Evolutionary conservation across 176 grass and related monocot genomes (phyloP).

Genomic region (Oryza glaberrima): DNA sequence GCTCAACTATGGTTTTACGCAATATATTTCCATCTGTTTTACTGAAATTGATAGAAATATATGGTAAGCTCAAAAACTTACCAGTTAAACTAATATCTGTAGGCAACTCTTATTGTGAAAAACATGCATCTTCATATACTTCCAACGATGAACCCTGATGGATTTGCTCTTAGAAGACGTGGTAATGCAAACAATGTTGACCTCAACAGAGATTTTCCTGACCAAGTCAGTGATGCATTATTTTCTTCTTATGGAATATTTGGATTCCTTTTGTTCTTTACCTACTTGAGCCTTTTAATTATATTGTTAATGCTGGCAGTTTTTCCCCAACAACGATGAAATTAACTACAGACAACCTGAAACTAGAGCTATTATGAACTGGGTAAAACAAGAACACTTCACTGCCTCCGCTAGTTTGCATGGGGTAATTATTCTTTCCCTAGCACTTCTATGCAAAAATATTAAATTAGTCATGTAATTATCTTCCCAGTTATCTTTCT

Average conservation of each 20-base stretch:
- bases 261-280: neutral
- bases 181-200: conserved; percentile 96
- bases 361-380: conserved; percentile 92
- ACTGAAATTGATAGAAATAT: neutral
- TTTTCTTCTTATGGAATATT: conserved; percentile 28
- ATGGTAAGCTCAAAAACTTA: conserved; percentile 34
- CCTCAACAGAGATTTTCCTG: conserved; percentile 94
- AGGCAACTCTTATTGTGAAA: conserved; percentile 90
- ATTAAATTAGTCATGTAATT: neutral
- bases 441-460: neutral
- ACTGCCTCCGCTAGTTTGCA: conserved; percentile 95
- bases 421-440: conserved; percentile 67
- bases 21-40: conserved; percentile 43
- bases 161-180: conserved; percentile 89
- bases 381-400: conserved; percentile 78
- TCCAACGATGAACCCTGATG: conserved; percentile 95
- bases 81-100: conserved; percentile 39
- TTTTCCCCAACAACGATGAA: conserved; percentile 76
- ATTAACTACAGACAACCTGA: conserved; percentile 78
- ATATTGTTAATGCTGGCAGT: conserved; percentile 52
- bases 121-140: conserved; percentile 92
- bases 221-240: conserved; percentile 60
- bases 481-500: neutral
- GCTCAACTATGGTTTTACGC: neutral
- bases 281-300: conserved; percentile 30